These are phyloP conservation scores for Globisporangium cylindrosporum DNA, from an alignment of 352 stramenopile species.

Conservation along the genomic window DNA sequence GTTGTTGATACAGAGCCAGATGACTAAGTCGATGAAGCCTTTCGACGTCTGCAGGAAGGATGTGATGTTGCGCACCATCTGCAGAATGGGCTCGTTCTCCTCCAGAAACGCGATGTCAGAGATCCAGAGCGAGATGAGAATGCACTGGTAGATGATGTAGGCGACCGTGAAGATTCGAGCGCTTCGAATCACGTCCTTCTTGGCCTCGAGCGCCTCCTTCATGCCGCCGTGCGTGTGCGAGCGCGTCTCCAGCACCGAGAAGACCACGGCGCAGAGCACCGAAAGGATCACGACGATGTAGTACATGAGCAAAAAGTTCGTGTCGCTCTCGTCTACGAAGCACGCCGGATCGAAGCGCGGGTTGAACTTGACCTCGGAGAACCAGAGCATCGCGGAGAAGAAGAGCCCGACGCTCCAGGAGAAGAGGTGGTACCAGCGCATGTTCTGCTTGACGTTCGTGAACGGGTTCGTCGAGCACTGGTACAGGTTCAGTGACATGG, in stretches of 20 bases:
- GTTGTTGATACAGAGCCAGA: slow-evolving; percentile 80
- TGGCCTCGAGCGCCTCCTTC: slow-evolving; percentile 71
- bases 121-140: slow-evolving; percentile 80
- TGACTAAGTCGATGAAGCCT: slow-evolving; percentile 81
- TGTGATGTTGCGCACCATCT: slow-evolving; percentile 50
- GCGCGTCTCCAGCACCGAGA: slow-evolving; percentile 68
- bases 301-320: slow-evolving; percentile 63
- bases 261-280: slow-evolving; percentile 55
- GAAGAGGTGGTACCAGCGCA: slow-evolving; percentile 71
- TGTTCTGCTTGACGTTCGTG: slow-evolving; percentile 73
- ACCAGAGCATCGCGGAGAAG: slow-evolving; percentile 54
- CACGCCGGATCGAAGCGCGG: slow-evolving; percentile 45
- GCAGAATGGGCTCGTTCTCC: slow-evolving; percentile 25
- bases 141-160: slow-evolving; percentile 82
- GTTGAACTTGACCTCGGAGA: slow-evolving; percentile 52
- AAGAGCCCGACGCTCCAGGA: slow-evolving; percentile 61
- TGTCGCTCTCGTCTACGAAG: slow-evolving; percentile 74
- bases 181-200: slow-evolving; percentile 79
- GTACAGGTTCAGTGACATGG: slow-evolving; percentile 84
- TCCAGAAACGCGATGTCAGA: slow-evolving; percentile 52
- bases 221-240: slow-evolving; percentile 73
- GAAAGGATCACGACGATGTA: slow-evolving; percentile 75
- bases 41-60: slow-evolving; percentile 75
- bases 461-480: slow-evolving; percentile 87
- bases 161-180: slow-evolving; percentile 77